These are phyloP conservation scores for Raffaelea albimanens DNA, from an alignment of 2,329 filamentous ascomycete species.

Conservation along the genomic window DNA sequence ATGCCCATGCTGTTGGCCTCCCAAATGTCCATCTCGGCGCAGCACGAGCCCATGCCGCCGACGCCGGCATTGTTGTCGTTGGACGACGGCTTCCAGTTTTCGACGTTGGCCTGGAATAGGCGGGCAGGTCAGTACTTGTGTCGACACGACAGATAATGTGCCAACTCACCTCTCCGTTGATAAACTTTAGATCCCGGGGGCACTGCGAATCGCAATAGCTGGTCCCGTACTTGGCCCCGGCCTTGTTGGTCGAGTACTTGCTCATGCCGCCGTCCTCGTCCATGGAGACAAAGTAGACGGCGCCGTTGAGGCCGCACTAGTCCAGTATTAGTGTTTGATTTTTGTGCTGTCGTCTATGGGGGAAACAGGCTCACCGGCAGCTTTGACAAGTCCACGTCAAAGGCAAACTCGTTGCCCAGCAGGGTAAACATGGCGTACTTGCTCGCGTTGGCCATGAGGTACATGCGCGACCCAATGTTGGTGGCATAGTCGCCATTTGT, in stretches of 20 bases:
- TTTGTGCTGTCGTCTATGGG: no score
- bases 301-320: slow-evolving; percentile 52
- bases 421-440: slow-evolving; percentile 41
- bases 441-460: slow-evolving; percentile 20
- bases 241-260: slow-evolving; percentile 33
- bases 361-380: slow-evolving; percentile 32
- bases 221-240: slow-evolving; percentile 42
- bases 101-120: slow-evolving; percentile 18
- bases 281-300: slow-evolving; percentile 44
- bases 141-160: no score
- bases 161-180: slow-evolving; percentile 25
- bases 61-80: slow-evolving; percentile 42
- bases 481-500: slow-evolving; percentile 26
- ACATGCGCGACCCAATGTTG: slow-evolving; percentile 26
- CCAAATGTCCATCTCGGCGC: slow-evolving; percentile 51
- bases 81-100: slow-evolving; percentile 34
- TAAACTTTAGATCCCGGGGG: slow-evolving; percentile 36
- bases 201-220: slow-evolving; percentile 42
- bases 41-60: slow-evolving; percentile 43
- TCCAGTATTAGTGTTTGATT: no score
- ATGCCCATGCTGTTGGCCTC: slow-evolving; percentile 54
- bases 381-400: slow-evolving; percentile 55
- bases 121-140: no score
- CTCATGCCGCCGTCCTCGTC: slow-evolving; percentile 37
- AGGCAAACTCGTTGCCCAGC: slow-evolving; percentile 52